These are phyloP conservation scores for Pestalotiopsis sp. DNA, from an alignment of 2,329 filamentous ascomycete species.

Conservation along the genomic window DNA sequence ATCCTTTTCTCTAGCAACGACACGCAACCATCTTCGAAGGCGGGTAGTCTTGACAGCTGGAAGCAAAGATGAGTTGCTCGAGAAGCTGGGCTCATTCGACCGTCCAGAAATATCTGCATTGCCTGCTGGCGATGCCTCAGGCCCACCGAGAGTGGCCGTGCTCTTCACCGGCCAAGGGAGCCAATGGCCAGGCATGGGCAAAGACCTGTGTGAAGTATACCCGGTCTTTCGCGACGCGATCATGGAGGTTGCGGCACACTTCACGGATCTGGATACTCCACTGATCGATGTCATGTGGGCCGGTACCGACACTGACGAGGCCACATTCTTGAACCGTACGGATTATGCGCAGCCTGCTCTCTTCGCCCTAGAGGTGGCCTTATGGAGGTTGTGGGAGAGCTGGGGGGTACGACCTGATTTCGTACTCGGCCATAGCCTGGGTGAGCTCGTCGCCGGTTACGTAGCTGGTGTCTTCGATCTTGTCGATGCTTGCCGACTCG, in stretches of 20 bases:
- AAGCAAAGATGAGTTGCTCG: slow-evolving; percentile 21
- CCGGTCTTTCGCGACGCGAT: slow-evolving; percentile 30
- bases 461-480: slow-evolving; percentile 34
- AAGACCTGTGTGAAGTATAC: slow-evolving; percentile 25
- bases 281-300: slow-evolving; percentile 34
- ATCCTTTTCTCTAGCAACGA: slow-evolving; percentile 33
- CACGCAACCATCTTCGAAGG: slow-evolving; percentile 28
- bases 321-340: slow-evolving; percentile 28
- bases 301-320: slow-evolving; percentile 20
- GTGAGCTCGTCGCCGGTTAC: slow-evolving; percentile 33
- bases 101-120: slow-evolving; percentile 7
- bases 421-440: slow-evolving; percentile 32
- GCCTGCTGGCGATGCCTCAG: slow-evolving; percentile 6
- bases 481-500: slow-evolving; percentile 33
- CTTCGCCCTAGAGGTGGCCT: slow-evolving; percentile 34
- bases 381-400: slow-evolving; percentile 33
- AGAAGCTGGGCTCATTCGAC: no score
- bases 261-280: slow-evolving; percentile 26
- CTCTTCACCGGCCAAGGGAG: slow-evolving; percentile 40
- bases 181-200: slow-evolving; percentile 34
- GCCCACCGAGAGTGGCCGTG: slow-evolving; percentile 26
- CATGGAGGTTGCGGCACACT: slow-evolving; percentile 21
- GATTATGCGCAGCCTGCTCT: slow-evolving; percentile 36
- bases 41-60: slow-evolving; percentile 24
- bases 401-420: slow-evolving; percentile 32